These are phyloP conservation scores for Fusarium heterosporum DNA, from an alignment of 2,329 filamentous ascomycete genomes.

Conservation along the genomic window DNA sequence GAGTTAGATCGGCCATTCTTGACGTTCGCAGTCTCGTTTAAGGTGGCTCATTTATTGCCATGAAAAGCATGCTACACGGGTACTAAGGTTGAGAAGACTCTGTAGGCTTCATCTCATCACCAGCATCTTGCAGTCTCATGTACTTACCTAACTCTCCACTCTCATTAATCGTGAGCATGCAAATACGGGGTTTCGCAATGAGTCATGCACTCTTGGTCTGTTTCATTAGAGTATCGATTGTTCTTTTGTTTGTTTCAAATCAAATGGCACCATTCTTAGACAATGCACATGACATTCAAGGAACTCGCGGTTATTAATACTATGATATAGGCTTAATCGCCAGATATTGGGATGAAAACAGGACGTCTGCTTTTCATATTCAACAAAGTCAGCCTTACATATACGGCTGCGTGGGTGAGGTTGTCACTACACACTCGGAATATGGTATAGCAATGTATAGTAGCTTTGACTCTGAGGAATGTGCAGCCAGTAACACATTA, in stretches of 20 bases:
- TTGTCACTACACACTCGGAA: neutral
- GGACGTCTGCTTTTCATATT: constrained; percentile 9
- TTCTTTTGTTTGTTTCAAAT: constrained; percentile 28
- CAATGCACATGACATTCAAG: constrained; percentile 2
- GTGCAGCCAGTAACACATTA: neutral
- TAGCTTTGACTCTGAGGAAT: neutral
- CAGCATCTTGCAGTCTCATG: neutral
- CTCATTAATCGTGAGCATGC: constrained; percentile 19
- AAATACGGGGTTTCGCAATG: constrained; percentile 1
- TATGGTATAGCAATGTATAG: neutral
- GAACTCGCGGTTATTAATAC: constrained; percentile 1
- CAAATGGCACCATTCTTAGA: neutral
- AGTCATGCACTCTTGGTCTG: neutral
- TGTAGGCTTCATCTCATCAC: neutral
- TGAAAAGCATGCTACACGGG: neutral
- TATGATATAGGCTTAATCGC: constrained; percentile 12
- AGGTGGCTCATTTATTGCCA: neutral
- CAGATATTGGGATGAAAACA: constrained; percentile 29
- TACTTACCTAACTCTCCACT: constrained; percentile 11
- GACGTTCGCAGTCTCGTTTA: neutral
- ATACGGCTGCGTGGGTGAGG: neutral
- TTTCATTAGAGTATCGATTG: constrained; percentile 20
- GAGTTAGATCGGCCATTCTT: neutral
- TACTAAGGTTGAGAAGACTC: constrained; percentile 1
- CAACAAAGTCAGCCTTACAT: neutral